These are phyloP conservation scores for Zopfia rhizophila DNA, from an alignment of 2,329 filamentous ascomycete genomes.

Conservation along the genomic window DNA sequence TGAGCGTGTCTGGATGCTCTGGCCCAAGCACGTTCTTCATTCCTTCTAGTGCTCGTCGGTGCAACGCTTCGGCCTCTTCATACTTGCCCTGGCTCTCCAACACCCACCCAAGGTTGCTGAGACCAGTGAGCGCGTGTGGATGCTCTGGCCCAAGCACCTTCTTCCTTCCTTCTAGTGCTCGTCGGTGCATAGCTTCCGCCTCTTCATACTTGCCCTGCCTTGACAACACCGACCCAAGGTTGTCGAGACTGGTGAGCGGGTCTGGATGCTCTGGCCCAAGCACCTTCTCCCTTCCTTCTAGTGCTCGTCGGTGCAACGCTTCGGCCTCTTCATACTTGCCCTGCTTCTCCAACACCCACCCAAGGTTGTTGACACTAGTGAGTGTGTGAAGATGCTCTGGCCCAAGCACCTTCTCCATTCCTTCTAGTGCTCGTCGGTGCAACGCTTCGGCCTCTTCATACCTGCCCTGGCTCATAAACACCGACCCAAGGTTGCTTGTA, in stretches of 20 bases:
- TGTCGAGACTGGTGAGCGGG: slow-evolving; percentile 11
- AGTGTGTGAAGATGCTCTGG: slow-evolving; percentile 5
- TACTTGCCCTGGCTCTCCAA: not conserved
- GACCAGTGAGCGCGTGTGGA: not conserved
- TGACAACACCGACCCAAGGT: slow-evolving; percentile 9
- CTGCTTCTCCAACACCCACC: not conserved
- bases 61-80: slow-evolving; percentile 1
- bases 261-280: slow-evolving; percentile 10
- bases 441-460: slow-evolving; percentile 2
- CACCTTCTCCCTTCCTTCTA: slow-evolving; percentile 7
- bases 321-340: slow-evolving; percentile 10
- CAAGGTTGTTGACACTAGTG: slow-evolving; percentile 1
- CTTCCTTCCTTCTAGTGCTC: not conserved
- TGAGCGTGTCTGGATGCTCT: slow-evolving; percentile 10
- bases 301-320: slow-evolving; percentile 5
- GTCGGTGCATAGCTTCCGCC: not conserved
- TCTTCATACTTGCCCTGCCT: too few species aligned
- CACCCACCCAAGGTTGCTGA: slow-evolving; percentile 1
- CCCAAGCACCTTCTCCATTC: not conserved
- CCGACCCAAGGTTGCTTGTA: not conserved
- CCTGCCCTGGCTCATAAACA: not conserved
- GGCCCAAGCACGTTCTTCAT: not conserved
- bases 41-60: not conserved
- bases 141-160: not conserved
- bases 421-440: not conserved